Percentiles rank a stretch among this genome's conserved stretches.
Evolutionary conservation across 208 protist genomes (phyloP).

Genomic region (Trypanosoma lewisi): DNA sequence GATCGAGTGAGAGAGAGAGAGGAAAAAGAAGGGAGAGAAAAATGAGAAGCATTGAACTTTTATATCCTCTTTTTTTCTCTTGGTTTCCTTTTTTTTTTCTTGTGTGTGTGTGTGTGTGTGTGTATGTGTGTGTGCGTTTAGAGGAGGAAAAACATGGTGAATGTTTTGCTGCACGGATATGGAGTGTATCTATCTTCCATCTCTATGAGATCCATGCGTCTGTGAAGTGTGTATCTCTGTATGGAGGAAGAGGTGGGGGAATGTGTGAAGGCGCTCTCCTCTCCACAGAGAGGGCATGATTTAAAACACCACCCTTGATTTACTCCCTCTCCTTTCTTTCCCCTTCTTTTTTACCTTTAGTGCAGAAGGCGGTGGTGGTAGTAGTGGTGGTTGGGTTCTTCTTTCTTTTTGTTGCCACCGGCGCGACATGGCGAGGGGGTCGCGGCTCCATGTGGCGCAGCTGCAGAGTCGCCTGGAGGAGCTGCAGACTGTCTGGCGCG

Average conservation of each 20-base stretch:
- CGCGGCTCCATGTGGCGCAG: slow-evolving; percentile 24
- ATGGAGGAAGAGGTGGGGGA: no score
- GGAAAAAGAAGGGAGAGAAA: slow-evolving; percentile 22
- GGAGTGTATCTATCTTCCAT: not conserved
- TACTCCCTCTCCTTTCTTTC: no score
- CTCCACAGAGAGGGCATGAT: no score
- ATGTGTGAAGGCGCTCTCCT: no score
- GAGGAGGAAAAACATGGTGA: not conserved
- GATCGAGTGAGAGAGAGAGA: no score
- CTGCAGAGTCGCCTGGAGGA: slow-evolving; percentile 28
- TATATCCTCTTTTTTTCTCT: slow-evolving; percentile 21
- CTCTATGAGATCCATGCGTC: no score
- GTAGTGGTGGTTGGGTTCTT: no score
- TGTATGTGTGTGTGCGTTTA: not conserved
- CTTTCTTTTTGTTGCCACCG: slow-evolving; percentile 20
- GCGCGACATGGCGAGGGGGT: slow-evolving; percentile 7
- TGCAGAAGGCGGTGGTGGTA: no score
- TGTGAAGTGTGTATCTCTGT: no score
- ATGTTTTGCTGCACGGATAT: not conserved
- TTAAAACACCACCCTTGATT: no score
- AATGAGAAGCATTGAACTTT: slow-evolving; percentile 2
- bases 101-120: not conserved
- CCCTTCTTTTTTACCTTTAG: no score
- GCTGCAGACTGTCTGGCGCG: slow-evolving; percentile 27
- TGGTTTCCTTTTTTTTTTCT: slow-evolving; percentile 13